Evolutionary conservation across 140 eudicot species (phyloP), one percentile per base, ranked within the genome.

Genomic region (Flaveria floridana): DNA sequence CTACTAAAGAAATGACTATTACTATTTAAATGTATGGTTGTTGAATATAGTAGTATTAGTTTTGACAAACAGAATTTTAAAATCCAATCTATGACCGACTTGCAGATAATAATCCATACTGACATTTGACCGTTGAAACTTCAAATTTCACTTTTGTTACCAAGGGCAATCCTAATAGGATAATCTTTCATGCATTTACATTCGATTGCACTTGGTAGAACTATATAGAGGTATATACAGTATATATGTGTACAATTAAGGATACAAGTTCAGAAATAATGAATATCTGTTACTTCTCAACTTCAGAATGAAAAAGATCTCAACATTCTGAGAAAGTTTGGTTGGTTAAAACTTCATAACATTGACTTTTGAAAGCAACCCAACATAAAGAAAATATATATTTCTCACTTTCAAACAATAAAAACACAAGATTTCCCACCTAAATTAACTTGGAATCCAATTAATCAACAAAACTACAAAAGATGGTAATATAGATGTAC

Each of bases 351-450:
- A 28, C 67, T 50, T 71, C 47, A 59, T 58, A 46, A 57, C 58
- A 57, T 57, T 16, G 28, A 66, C 53, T 3, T 66, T 1, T 66
- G 41, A 11, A 41, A 66, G 16, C 52, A 3, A 65, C 52, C 52
- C 51, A 57, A 23, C 19, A 41, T 42, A 11, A 23, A 3, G 34
- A 75, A 63, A 41, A 6, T 5, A 47, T 46, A 5, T 16, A 3
- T 61, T 42, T 34, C 26, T 10, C 4, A 25, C 10, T 13, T 4
- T 23, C 14, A 59, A 58, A 46, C 34, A 12, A 50, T 3, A 42
- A 67, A 67, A 67, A 67, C 9, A 34, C 66, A 19, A 50, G 16
- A 67, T 75, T 75, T 56, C 50, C 34, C 47, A 26, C 42, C 52
- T 9, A 42, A 68, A 41, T 16, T 50, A 48, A 48, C 53, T 48